phyloP scores from a whole-genome alignment of 495 filamentous ascomycete genomes.

The Opeltia flavorubescens region DNA sequence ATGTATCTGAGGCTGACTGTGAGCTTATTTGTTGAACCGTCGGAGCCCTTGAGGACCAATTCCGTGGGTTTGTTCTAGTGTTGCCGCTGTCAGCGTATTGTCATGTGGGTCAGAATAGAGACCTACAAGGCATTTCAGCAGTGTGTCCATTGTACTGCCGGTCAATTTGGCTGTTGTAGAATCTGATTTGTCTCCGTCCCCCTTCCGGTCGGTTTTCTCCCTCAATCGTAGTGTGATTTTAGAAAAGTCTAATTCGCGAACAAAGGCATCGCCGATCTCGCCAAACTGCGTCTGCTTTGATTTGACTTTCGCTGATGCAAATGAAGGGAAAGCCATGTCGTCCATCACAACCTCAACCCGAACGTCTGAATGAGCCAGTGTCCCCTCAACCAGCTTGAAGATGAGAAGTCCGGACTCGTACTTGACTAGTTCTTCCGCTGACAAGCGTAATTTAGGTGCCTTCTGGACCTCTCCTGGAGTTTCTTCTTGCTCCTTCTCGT shows the following conservation, averaged over 20 bases:
- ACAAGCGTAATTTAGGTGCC: slow-evolving; percentile 63
- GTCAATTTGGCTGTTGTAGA: slow-evolving; percentile 67
- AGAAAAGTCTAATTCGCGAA: slow-evolving; percentile 91
- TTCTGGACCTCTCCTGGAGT: slow-evolving; percentile 26
- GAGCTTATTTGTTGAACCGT: slow-evolving; percentile 66
- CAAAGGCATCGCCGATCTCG: slow-evolving; percentile 87
- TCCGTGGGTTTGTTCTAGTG: slow-evolving; percentile 72
- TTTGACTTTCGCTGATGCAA: slow-evolving; percentile 60
- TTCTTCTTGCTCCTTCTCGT: slow-evolving; percentile 43
- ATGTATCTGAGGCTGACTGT: slow-evolving; percentile 89
- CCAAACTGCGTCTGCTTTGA: slow-evolving; percentile 53
- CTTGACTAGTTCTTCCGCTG: slow-evolving; percentile 61
- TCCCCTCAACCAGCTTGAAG: slow-evolving; percentile 83
- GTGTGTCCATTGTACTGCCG: slow-evolving; percentile 70
- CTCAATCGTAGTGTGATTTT: slow-evolving; percentile 77
- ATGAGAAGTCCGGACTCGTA: slow-evolving; percentile 88
- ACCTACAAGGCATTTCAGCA: slow-evolving; percentile 73
- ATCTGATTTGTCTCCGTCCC: slow-evolving; percentile 52
- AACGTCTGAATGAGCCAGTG: slow-evolving; percentile 59
- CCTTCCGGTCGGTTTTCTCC: slow-evolving; percentile 58
- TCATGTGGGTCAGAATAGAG: neutral
- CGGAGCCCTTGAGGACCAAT: slow-evolving; percentile 57
- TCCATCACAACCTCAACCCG: slow-evolving; percentile 86
- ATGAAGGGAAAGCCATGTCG: slow-evolving; percentile 85
- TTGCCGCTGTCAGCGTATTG: neutral